Evolutionary conservation across 2,329 filamentous ascomycete species (phyloP), one percentile per base, ranked within the genome.

Genomic region (Penicillium sp.): DNA sequence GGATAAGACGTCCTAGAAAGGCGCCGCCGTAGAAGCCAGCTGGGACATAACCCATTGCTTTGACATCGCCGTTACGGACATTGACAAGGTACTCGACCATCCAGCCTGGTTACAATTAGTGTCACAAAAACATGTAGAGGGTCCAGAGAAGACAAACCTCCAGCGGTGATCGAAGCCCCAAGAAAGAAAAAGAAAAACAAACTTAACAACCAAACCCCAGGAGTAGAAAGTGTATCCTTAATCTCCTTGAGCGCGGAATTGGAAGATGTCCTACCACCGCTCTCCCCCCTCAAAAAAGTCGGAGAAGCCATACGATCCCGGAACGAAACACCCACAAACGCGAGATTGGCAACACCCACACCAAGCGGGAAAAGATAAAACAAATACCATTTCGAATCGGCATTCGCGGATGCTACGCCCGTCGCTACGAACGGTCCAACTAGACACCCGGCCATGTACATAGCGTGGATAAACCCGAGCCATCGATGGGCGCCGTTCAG

Each of bases 151-250:
- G 8, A 55, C 67, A 33, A 63, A 70, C 77, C 77, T 11, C 68
- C 63, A 23, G 83, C 81, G 0, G 85, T 87, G 2, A 85, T 78
- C 1, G 66, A 68, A 0, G 79, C 80, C 0, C 86, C 85, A 0
- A 88, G 74, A 50, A 83, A 82, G 68, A 87, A 86, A 72, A 87
- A 87, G 72, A 84, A 88, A 68, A 86, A 87, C 2, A 85, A 53
- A 48, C 84, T 84, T 3, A 88, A 66, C 0, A 85, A 67, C 82
- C 84, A 87, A 4, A 88, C 66, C 4, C 59, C 56, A 0, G 64
- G 63, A 0, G 57, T 59, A 2, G 53, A 46, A 8, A 71, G 59
- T 0, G 65, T 71, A 36, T 57, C 60, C 33, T 65, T 62, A 13
- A 70, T 70, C 39, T 70, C 69, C 27, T 50, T 51, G 7, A 62